Evolutionary conservation across 139 green algal species (phyloP), one percentile per base, ranked within the genome.

Genomic region (Gonium pectorale): DNA sequence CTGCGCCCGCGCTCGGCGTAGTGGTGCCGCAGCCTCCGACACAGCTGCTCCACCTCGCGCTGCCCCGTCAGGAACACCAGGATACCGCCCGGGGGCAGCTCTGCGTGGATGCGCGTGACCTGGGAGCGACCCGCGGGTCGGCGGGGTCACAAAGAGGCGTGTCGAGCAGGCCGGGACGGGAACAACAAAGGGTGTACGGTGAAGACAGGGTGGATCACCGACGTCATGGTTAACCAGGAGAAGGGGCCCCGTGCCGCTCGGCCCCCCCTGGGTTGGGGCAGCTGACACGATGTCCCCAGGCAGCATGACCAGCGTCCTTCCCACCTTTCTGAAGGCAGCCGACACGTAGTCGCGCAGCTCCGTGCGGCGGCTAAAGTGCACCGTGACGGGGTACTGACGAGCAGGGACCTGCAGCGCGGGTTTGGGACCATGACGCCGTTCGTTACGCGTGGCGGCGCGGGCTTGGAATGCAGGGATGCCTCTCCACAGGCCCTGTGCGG

Each of bases 61-160:
- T 98, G 96, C 6, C 96, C 97, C 0, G 97, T 99, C 2, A 99
- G 63, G 82, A 99, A 99, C 27, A 99, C 93, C 35, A 99, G 92
- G 29, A 99, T 89, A 19, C 94, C 96, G 7, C 97, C 97, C 1
- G 92, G 90, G 11, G 97, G 97, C 44, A 99, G 92, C 73, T 95
- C 89, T 21, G 87, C 52, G 90, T 99, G 97, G 72, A 99, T 98
- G 26, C 91, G 89, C 22, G 51, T 63, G 27, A 74, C 63, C 78
- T 75, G 64, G 26, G 8, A 49, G 22, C 1, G 35, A 15, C 33
- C 27, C 26, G 60, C 33, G 35, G 35, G 35, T 9, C 17, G 17
- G 35, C 44, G 35, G 1, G 8, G 5, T 27, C 27, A 33, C 2
- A 11, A 7, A 27, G 59, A 35, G 59, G 51, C 2, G 51, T 4